phyloP scores from a whole-genome alignment of 2,329 filamentous ascomycete species.

The Penicillium sp. region DNA sequence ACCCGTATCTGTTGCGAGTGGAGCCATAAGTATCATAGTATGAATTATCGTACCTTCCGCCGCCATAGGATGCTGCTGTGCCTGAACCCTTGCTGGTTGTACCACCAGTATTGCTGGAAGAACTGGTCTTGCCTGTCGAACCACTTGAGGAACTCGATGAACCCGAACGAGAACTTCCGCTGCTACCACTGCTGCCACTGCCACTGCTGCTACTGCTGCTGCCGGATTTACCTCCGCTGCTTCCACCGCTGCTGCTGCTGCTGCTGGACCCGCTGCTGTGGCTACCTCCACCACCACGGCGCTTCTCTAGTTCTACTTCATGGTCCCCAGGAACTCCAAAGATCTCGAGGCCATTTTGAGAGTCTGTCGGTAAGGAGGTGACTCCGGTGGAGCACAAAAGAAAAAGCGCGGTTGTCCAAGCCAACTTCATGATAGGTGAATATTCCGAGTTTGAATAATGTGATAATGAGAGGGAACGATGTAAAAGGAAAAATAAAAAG shows the following conservation, averaged over 20 bases:
- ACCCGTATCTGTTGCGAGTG: not conserved
- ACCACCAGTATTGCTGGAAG: slow-evolving; percentile 24
- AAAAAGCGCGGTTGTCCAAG: slow-evolving; percentile 26
- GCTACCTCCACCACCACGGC: slow-evolving; percentile 51
- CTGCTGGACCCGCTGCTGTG: slow-evolving; percentile 8
- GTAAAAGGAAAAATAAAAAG: not conserved
- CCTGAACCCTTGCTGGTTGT: slow-evolving; percentile 26
- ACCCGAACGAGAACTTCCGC: slow-evolving; percentile 23
- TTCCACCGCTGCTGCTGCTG: slow-evolving; percentile 13
- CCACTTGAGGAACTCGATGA: slow-evolving; percentile 21
- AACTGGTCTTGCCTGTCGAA: slow-evolving; percentile 20
- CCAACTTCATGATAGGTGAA: slow-evolving; percentile 33
- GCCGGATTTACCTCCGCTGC: slow-evolving; percentile 16
- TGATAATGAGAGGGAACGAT: not conserved
- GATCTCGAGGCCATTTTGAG: slow-evolving; percentile 21
- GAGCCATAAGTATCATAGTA: slow-evolving; percentile 8
- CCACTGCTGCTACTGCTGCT: slow-evolving; percentile 27
- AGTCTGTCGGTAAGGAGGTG: slow-evolving; percentile 27
- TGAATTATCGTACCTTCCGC: slow-evolving; percentile 17
- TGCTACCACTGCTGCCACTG: slow-evolving; percentile 24
- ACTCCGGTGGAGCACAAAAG: slow-evolving; percentile 32
- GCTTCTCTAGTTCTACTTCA: slow-evolving; percentile 43
- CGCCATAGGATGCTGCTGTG: slow-evolving; percentile 13
- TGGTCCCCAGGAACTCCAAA: not conserved
- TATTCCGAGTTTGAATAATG: not conserved